Percentiles rank a stretch among this genome's conserved stretches.
These are phyloP conservation scores for Triticum monococcum DNA, from an alignment of 176 grass and related monocot species.

Conservation along the genomic window DNA sequence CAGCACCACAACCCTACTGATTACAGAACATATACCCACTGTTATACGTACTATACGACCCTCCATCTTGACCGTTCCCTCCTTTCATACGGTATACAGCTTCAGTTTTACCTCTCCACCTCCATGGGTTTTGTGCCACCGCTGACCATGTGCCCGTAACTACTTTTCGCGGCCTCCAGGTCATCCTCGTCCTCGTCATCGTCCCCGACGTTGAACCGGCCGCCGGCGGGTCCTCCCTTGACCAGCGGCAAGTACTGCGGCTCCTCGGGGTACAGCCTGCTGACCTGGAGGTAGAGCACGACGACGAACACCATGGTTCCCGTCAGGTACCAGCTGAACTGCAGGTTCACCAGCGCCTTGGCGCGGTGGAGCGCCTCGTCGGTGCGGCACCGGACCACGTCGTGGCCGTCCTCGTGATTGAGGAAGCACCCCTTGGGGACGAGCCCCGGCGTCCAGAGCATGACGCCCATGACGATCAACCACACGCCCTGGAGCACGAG, in stretches of 20 bases:
- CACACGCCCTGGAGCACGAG: constrained; percentile 83
- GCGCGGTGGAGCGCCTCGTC: constrained; percentile 66
- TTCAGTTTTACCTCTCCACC: constrained; percentile 29
- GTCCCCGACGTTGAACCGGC: constrained; percentile 42
- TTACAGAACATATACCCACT: neutral
- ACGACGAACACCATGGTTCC: constrained; percentile 58
- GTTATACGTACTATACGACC: neutral
- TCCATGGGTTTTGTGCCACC: constrained; percentile 8
- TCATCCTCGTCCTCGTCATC: constrained; percentile 59
- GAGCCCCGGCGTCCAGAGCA: constrained; percentile 83
- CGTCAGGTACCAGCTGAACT: constrained; percentile 88
- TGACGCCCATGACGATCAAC: constrained; percentile 83
- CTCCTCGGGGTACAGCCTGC: constrained; percentile 62
- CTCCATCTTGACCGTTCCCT: neutral
- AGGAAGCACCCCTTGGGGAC: constrained; percentile 81
- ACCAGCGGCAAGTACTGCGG: constrained; percentile 71
- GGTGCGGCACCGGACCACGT: constrained; percentile 68
- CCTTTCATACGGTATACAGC: neutral
- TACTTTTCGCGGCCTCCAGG: constrained; percentile 42
- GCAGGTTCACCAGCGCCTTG: constrained; percentile 86
- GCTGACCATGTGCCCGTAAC: constrained; percentile 24
- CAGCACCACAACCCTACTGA: neutral
- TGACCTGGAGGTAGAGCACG: constrained; percentile 52
- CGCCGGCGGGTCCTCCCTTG: constrained; percentile 16
- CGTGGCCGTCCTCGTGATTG: constrained; percentile 71